phyloP scores from a whole-genome alignment of 2,329 filamentous ascomycete genomes.

The Ilyonectria sp. region DNA sequence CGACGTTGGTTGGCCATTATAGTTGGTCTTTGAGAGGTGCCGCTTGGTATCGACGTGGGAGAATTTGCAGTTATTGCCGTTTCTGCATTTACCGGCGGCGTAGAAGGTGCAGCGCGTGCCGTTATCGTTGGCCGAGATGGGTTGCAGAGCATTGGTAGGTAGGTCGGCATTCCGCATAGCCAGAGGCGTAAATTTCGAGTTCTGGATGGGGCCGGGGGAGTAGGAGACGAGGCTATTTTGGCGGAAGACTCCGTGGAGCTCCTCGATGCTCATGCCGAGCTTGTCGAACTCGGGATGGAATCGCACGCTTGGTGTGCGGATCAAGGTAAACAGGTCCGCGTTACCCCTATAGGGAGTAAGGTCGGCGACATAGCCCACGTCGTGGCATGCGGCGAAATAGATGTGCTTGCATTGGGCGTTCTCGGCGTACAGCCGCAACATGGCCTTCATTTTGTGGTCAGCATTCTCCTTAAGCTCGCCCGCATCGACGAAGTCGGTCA shows the following conservation, averaged over 20 bases:
- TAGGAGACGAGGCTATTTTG: conserved; percentile 51
- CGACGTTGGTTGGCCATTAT: conserved; percentile 30
- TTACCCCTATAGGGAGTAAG: conserved; percentile 67
- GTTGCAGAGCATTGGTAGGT: conserved; percentile 17
- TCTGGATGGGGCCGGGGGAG: conserved; percentile 11
- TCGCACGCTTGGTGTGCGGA: conserved; percentile 61
- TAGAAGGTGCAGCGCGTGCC: conserved; percentile 38
- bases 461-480: conserved; percentile 73
- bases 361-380: conserved; percentile 65
- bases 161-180: conserved; percentile 16
- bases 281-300: conserved; percentile 68
- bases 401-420: conserved; percentile 76
- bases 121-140: conserved; percentile 21
- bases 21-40: conserved; percentile 17
- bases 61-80: conserved; percentile 41
- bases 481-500: conserved; percentile 75
- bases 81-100: conserved; percentile 42
- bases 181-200: conserved; percentile 9
- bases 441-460: conserved; percentile 71
- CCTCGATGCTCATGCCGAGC: conserved; percentile 65
- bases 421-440: conserved; percentile 66
- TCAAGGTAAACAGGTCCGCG: conserved; percentile 67
- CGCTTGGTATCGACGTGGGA: conserved; percentile 33
- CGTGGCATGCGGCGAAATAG: conserved; percentile 75
- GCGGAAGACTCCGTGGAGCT: conserved; percentile 68